Base-by-base conservation (phyloP, 2,329 filamentous ascomycete genomes). In the Diaporthe amygdali region DNA sequence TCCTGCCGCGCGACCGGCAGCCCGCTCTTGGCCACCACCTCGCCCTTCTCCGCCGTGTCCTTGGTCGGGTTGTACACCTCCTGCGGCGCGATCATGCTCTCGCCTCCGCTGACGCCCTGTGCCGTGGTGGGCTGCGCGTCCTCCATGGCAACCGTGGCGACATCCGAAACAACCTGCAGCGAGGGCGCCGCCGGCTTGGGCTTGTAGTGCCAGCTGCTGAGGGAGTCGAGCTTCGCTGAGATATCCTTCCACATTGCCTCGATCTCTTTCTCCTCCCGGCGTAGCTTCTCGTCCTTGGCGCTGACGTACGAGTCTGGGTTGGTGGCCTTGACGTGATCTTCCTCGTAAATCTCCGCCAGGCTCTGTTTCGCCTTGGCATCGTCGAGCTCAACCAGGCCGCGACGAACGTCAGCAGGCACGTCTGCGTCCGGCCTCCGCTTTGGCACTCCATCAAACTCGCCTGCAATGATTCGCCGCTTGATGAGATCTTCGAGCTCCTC, bases 171-270 rank as follows among this genome's bases (percentile, higher is more conserved):
- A 69, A 98, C 93, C 52, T 94, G 95, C 74, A 99, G 89, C 55
- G 90, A 90, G n/a, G 94, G 90, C 66, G 92, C 92, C 2, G 92
- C 88, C 14, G 94, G 92, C 84, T 95, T 97, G 68, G 96, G 96
- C 82, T 94, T 95, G 88, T 97, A 98, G 83, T 98, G 93, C 92
- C 94, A 97, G 80, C 93, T 97, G 82, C 92, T 95, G 74, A 99
- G 90, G 32, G 94, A 90, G 82, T 99, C 96, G 69, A 99, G 90
- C 74, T 94, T 93, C 55, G 89, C 89, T 77, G 89, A 91, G 67
- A 98, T 87, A 44, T 93, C 92, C 76, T 90, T 93, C 95, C 96
- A 99, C 77, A 98, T 85, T 37, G 86, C 87, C 77, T 92, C 91
- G 68, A 98, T 93, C 79, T 97, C 95, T 71, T 89, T 88, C 82